These are phyloP conservation scores for Penicillium sp. DNA, from an alignment of 2,329 filamentous ascomycete species.

Conservation along the genomic window DNA sequence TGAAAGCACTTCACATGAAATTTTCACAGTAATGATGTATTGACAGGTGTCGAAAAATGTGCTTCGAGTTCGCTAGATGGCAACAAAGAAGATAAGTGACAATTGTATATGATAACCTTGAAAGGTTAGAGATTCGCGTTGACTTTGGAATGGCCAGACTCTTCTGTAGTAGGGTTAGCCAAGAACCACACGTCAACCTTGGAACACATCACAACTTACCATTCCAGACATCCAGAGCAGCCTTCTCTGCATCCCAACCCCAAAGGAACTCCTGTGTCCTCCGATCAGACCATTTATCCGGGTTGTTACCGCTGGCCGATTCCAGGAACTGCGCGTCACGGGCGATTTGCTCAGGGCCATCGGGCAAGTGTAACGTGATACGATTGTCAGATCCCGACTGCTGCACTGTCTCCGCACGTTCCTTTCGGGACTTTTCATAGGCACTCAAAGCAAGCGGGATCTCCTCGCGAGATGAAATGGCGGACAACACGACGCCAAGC, in stretches of 20 bases:
- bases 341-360: conserved; percentile 42
- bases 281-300: conserved; percentile 68
- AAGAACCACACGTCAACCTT: background rate
- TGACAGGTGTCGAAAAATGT: conserved; percentile 8
- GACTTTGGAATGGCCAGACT: conserved; percentile 1
- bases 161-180: conserved; percentile 6
- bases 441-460: conserved; percentile 37
- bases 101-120: background rate
- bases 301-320: conserved; percentile 36
- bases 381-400: conserved; percentile 40
- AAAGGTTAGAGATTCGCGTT: conserved; percentile 19
- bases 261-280: conserved; percentile 58
- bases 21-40: background rate
- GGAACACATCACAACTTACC: conserved; percentile 21
- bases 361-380: conserved; percentile 40
- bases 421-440: conserved; percentile 42
- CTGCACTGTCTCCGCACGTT: conserved; percentile 42
- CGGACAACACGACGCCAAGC: conserved; percentile 36
- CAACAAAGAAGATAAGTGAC: background rate
- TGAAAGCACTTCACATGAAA: background rate
- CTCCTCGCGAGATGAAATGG: conserved; percentile 32
- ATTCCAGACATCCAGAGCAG: conserved; percentile 33
- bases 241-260: conserved; percentile 41
- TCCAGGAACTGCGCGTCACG: conserved; percentile 43
- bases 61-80: background rate